Evolutionary conservation across 345 rosid species (phyloP), one percentile per base, ranked within the genome.

Genomic region (Psidium friedrichsthalianum): DNA sequence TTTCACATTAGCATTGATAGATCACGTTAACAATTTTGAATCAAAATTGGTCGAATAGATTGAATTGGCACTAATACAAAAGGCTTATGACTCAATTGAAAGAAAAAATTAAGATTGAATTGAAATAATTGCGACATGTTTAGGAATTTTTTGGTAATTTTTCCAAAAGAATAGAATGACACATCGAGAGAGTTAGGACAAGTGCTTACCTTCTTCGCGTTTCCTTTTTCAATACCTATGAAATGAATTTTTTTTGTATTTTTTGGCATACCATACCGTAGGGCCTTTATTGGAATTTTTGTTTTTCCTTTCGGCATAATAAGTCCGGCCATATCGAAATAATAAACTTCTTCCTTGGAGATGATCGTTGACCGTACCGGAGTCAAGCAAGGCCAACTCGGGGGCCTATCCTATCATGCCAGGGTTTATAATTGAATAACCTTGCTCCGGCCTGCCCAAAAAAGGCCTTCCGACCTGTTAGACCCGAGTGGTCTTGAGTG

Each of bases 1-100:
- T 3, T 44, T 5, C 8, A 53, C 7, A 6, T 53, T 2, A 53
- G 20, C 6, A 18, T 13, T 13, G 21, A 2, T 0, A 5, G 1
- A 6, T 6, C 47, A 44, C 47, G 8, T 44, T 6, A 44, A 6
- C 1, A 44, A 51, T 51, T 11, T 11, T 11, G 4, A 8, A 3
- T 4, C 9, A 55, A 55, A 55, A 20, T 55, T 55, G 3, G 1
- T 7, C 0, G 21, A 8, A 54, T 18, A 1, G 22, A 55, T 7
- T 55, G 57, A 18, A 55, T 55, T 55, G 3, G 3, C 57, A 55
- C 3, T 6, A 55, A 6, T 55, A 8, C 1, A 55, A 55, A 20
- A 20, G 3, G 9, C 6, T 53, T 16, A 15, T 0, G 55, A 53
- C 6, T 53, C 2, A 53, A 53, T 53, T 53, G 7, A 1, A 53